Percentiles rank a stretch among this genome's conserved stretches.
These are phyloP conservation scores for Sphagnum fallax DNA, from an alignment of 228 moss, liverwort and hornwort species.

Conservation along the genomic window DNA sequence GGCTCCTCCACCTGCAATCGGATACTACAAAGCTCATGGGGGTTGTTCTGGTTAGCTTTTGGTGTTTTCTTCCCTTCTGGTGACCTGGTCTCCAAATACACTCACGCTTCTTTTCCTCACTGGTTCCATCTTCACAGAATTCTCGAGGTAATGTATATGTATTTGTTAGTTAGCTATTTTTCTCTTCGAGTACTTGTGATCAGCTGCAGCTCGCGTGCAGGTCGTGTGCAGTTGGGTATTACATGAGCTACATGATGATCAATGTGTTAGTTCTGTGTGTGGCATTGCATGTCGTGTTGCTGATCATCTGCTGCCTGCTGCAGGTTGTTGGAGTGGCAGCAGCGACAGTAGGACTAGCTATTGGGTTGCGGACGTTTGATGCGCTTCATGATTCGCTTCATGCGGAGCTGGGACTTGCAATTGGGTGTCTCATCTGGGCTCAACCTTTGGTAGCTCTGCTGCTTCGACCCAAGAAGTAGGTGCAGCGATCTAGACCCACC, in stretches of 20 bases:
- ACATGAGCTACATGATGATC: too few relatives aligned
- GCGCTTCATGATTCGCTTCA: conserved; percentile 3
- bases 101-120: conserved; percentile 12
- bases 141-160: conserved; percentile 14
- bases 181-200: too few relatives aligned
- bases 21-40: conserved; percentile 26
- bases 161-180: too few relatives aligned
- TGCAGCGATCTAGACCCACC: too few relatives aligned
- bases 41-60: conserved; percentile 42
- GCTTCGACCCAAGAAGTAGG: conserved; percentile 7
- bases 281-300: neutral
- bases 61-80: conserved; percentile 25
- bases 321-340: neutral
- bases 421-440: conserved; percentile 5
- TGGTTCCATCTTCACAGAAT: conserved; percentile 22
- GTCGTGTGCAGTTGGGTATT: too few relatives aligned
- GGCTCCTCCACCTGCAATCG: neutral
- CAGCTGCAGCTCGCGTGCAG: neutral
- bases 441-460: conserved; percentile 2
- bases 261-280: neutral
- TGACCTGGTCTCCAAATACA: conserved; percentile 16
- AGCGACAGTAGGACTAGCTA: conserved; percentile 1
- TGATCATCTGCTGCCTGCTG: neutral
- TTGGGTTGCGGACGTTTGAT: conserved; percentile 9
- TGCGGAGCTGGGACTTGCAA: conserved; percentile 9